Conservation (phyloP, 2,329 filamentous ascomycete genomes). For the Fusarium continuum region DNA sequence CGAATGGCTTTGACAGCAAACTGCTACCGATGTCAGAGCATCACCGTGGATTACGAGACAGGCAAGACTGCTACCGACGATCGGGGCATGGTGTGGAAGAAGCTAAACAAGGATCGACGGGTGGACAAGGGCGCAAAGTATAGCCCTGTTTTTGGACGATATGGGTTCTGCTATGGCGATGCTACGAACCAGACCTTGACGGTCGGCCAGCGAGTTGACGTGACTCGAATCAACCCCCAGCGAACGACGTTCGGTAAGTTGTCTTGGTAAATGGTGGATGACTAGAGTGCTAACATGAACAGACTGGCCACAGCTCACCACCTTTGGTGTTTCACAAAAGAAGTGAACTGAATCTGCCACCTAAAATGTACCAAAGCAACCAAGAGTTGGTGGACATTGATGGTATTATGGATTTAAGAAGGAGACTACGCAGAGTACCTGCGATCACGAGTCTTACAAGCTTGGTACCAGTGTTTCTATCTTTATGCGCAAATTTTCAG, state of each 20-base stretch:
- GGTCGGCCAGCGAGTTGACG: slow-evolving; percentile 22
- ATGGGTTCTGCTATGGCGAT: slow-evolving; percentile 37
- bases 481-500: too few species aligned
- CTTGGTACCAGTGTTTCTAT: too few species aligned
- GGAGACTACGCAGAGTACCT: too few species aligned
- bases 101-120: slow-evolving; percentile 38
- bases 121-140: slow-evolving; percentile 39
- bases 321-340: slow-evolving; percentile 24
- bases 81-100: slow-evolving; percentile 36
- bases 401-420: too few species aligned
- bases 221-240: slow-evolving; percentile 22
- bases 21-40: slow-evolving; percentile 39
- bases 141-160: slow-evolving; percentile 39
- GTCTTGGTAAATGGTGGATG: fast-evolving
- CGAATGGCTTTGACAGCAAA: slow-evolving; percentile 36
- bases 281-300: fast-evolving
- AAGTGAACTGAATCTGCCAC: neutral
- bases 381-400: too few species aligned
- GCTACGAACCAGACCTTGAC: neutral
- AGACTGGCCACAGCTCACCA: slow-evolving; percentile 37
- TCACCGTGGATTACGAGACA: slow-evolving; percentile 38
- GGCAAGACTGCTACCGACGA: slow-evolving; percentile 35
- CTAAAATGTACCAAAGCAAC: neutral
- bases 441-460: too few species aligned
- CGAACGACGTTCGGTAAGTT: slow-evolving; percentile 37